phyloP scores from a whole-genome alignment of 2,329 filamentous ascomycete genomes.

The Cytospora schulzeri region DNA sequence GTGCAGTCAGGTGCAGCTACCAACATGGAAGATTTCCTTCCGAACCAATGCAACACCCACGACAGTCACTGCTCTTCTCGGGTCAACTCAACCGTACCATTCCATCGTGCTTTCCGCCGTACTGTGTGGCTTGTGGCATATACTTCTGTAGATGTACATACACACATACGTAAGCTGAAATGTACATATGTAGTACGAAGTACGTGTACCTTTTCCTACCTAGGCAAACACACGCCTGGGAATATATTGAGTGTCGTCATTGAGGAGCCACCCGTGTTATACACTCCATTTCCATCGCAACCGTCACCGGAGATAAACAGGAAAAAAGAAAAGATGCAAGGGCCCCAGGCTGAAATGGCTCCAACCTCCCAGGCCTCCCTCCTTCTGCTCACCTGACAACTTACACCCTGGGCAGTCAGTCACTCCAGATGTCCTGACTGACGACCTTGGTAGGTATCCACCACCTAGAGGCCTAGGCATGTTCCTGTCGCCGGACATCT shows the following conservation, averaged over 20 bases:
- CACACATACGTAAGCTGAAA: background rate
- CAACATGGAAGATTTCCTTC: background rate
- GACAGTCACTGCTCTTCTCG: too few relatives aligned
- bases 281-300: background rate
- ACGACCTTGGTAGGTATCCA: too few relatives aligned
- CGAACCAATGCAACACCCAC: background rate
- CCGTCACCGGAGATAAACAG: background rate
- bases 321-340: background rate
- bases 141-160: background rate
- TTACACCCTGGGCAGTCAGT: background rate
- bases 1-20: too few relatives aligned
- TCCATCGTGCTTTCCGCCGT: too few relatives aligned
- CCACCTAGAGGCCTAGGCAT: too few relatives aligned
- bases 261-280: background rate
- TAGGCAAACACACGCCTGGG: too few relatives aligned
- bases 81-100: too few relatives aligned
- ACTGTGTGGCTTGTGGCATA: too few relatives aligned
- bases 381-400: background rate
- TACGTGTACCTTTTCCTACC: too few relatives aligned
- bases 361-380: background rate
- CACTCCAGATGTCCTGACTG: too few relatives aligned
- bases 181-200: too few relatives aligned
- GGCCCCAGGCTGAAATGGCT: background rate
- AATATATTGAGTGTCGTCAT: background rate
- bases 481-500: background rate